A percentile compares a stretch with the other conserved stretches of the same genome.
These are phyloP conservation scores for Asterophora parasitica DNA, from an alignment of 768 basidiomycete genomes.

Conservation along the genomic window DNA sequence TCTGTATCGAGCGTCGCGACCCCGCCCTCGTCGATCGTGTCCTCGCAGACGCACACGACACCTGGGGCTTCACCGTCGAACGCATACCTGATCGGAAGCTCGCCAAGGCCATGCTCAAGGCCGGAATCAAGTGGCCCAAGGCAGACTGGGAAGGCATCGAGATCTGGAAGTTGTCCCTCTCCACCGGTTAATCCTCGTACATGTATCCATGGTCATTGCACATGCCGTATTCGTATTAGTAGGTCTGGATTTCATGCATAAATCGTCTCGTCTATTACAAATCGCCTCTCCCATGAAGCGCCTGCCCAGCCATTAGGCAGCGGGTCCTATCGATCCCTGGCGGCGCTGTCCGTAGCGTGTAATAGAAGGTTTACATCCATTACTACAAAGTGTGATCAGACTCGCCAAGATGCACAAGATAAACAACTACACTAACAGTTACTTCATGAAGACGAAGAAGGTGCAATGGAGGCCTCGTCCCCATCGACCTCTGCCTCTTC, in stretches of 20 bases:
- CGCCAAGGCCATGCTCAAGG: slow-evolving; percentile 53
- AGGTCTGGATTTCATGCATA: neutral
- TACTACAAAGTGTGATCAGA: neutral
- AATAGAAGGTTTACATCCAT: neutral
- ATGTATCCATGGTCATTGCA: neutral
- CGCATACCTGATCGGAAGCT: slow-evolving; percentile 59
- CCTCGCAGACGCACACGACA: slow-evolving; percentile 47
- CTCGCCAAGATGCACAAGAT: neutral
- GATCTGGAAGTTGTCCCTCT: slow-evolving; percentile 59
- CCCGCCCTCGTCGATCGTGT: slow-evolving; percentile 55
- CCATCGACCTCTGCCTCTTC: slow-evolving; percentile 39
- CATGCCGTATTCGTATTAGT: neutral
- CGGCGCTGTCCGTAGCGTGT: neutral
- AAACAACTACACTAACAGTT: neutral
- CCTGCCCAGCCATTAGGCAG: neutral
- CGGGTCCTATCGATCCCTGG: neutral
- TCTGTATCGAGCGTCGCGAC: slow-evolving; percentile 78
- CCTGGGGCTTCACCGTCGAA: slow-evolving; percentile 54
- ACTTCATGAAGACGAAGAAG: neutral
- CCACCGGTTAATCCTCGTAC: neutral
- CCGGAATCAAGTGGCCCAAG: slow-evolving; percentile 52
- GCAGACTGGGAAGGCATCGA: slow-evolving; percentile 81
- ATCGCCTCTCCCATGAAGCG: neutral
- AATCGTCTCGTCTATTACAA: neutral
- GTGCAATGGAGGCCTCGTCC: slow-evolving; percentile 1